Evolutionary conservation across 2,329 filamentous ascomycete genomes (phyloP).

Genomic region (Colletotrichum abscissum): DNA sequence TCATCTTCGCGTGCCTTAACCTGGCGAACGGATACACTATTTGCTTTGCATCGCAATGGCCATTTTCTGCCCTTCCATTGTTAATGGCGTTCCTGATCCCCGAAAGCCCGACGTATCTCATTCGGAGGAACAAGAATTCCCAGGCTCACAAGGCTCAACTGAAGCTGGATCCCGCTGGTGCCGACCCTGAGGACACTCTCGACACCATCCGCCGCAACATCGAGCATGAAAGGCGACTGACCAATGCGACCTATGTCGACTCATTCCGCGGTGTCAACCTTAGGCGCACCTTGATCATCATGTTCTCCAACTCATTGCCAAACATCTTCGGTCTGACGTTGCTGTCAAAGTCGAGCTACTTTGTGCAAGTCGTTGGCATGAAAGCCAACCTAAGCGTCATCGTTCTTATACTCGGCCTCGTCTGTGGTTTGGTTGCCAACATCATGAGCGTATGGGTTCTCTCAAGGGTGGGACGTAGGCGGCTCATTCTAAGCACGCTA

Average conservation of each 20-base stretch:
- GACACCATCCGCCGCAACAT: conserved; percentile 59
- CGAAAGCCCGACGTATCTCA: conserved; percentile 61
- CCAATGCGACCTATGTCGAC: conserved; percentile 50
- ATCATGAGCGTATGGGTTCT: conserved; percentile 56
- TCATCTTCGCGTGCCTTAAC: conserved; percentile 49
- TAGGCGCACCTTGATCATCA: conserved; percentile 53
- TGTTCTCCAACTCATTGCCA: conserved; percentile 55
- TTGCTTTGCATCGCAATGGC: conserved; percentile 58
- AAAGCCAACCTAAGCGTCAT: conserved; percentile 47
- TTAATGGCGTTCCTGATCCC: conserved; percentile 57
- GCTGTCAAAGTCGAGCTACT: conserved; percentile 55
- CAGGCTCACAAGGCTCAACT: conserved; percentile 58
- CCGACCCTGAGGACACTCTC: conserved; percentile 53
- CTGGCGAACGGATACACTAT: conserved; percentile 49
- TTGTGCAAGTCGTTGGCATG: conserved; percentile 49
- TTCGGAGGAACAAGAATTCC: conserved; percentile 52
- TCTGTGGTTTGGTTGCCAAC: conserved; percentile 57
- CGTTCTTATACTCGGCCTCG: conserved; percentile 57
- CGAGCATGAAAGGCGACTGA: conserved; percentile 49
- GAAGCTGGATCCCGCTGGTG: conserved; percentile 56
- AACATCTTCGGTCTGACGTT: conserved; percentile 58
- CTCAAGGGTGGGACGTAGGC: conserved; percentile 51
- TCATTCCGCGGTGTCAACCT: conserved; percentile 57
- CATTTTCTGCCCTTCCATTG: conserved; percentile 54
- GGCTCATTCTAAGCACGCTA: conserved; percentile 50